Base-by-base conservation (phyloP, 192 early-diverging fungal species). In the Globomyces pollinis-pini region DNA sequence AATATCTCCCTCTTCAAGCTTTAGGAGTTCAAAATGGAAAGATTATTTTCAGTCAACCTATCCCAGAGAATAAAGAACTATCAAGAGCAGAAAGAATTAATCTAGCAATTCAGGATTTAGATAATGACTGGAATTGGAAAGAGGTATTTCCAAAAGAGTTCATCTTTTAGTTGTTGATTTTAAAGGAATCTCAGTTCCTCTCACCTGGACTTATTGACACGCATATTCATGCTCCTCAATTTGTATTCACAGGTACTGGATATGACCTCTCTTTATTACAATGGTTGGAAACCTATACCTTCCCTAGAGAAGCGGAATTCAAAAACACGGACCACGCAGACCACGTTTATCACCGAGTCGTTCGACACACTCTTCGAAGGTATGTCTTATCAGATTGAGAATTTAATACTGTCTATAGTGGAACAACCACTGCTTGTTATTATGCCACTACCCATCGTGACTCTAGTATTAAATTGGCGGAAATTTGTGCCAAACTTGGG, bases 221-320 rank as follows among this genome's bases (percentile, higher is more conserved):
- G 13, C 95, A 98, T 69, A 86, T 86, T 44, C 95, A 98, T 65
- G 91, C 91, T 32, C 86, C 95, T 16, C 95, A 98, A 76, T 91
- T 88, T 60, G 73, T 85, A 15, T 93, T 87, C 62, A 75, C 87
- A 15, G 95, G 93, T 26, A 88, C 86, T 9, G 95, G 93, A 15
- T 86, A 89, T 71, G 90, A 93, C 57, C 74, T 96, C 38, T 89
- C 89, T 20, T 71, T 98, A 43, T 84, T 98, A 33, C 81, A 89
- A 31, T 92, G 91, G 94, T 81, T 93, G 28, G 73, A 89, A 33
- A 89, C 77, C 30, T 93, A 93, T 75, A 93, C 91, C 12, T 98
- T 95, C 77, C 91, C 89, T 28, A 71, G 76, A 21, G 95, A 98
- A 63, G 69, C 82, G 54, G 67, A 74, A 44, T 96, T 91, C 61